A percentile compares a stretch with the other conserved stretches of the same genome.
phyloP scores from a whole-genome alignment of 257 asterid species.

The Nicotiana sylvestris region DNA sequence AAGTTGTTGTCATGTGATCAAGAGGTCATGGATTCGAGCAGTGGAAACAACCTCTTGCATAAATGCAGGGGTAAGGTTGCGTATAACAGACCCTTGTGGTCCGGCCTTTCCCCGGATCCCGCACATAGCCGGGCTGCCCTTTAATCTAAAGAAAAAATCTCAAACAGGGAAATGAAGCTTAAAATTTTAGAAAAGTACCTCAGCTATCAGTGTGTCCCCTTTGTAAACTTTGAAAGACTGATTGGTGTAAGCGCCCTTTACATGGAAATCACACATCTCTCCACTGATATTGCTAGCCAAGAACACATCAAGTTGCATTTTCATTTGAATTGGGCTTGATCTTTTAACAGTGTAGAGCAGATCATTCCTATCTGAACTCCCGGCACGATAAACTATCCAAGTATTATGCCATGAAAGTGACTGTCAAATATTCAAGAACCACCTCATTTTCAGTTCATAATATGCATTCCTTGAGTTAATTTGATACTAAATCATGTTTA shows the following conservation, averaged over 20 bases:
- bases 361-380: slow-evolving; percentile 18
- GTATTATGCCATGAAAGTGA: slow-evolving; percentile 27
- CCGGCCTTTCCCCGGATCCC: no score
- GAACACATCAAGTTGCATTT: slow-evolving; percentile 37
- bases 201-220: slow-evolving; percentile 42
- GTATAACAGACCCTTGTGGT: no score
- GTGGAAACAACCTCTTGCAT: no score
- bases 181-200: slow-evolving; percentile 18
- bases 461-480: neutral
- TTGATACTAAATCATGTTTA: neutral
- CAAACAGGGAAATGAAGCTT: neutral
- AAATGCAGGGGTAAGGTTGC: no score
- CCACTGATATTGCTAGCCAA: slow-evolving; percentile 25
- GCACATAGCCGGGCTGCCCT: no score
- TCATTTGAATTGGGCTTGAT: slow-evolving; percentile 32
- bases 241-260: slow-evolving; percentile 37
- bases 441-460: neutral
- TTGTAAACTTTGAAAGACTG: slow-evolving; percentile 38
- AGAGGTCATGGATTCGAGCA: no score
- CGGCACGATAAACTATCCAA: slow-evolving; percentile 40
- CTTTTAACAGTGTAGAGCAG: slow-evolving; percentile 34
- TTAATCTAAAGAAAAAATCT: neutral
- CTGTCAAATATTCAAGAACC: slow-evolving; percentile 6
- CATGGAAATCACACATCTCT: slow-evolving; percentile 35
- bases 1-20: no score